A percentile compares a stretch with the other conserved stretches of the same genome.
phyloP scores from a whole-genome alignment of 148 eudicot genomes.

The Camellia sinensis region DNA sequence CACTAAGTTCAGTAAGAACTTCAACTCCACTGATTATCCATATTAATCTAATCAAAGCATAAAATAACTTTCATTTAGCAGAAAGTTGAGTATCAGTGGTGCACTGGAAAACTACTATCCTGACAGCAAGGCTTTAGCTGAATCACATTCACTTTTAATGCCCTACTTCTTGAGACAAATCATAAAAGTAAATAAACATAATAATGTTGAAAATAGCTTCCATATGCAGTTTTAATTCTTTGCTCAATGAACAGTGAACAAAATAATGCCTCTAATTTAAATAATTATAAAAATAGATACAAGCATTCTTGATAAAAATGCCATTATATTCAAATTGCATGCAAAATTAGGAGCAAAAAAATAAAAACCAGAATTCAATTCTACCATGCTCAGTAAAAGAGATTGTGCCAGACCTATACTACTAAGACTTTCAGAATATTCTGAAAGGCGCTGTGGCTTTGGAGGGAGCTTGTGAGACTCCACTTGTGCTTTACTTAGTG shows the following conservation, averaged over 20 bases:
- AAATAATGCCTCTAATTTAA: neutral
- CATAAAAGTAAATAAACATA: neutral
- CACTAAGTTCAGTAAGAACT: neutral
- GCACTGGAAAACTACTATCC: neutral
- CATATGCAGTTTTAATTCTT: neutral
- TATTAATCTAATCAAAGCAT: neutral
- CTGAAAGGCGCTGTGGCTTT: slow-evolving; percentile 79
- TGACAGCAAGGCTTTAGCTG: neutral
- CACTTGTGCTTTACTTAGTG: slow-evolving; percentile 28
- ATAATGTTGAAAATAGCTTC: neutral
- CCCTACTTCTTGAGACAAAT: neutral
- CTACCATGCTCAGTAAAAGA: neutral
- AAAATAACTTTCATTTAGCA: neutral
- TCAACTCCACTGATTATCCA: neutral
- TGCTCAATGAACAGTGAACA: neutral
- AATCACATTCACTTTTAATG: neutral
- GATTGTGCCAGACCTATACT: slow-evolving; percentile 48
- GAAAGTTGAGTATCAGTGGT: neutral
- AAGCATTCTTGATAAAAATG: neutral
- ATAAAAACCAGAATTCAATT: neutral
- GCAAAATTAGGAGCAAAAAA: slow-evolving; percentile 3
- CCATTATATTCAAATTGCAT: neutral
- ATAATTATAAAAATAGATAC: neutral
- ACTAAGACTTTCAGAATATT: slow-evolving; percentile 59
- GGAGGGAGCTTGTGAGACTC: slow-evolving; percentile 57